These are phyloP conservation scores for Eucalyptus albens DNA, from an alignment of 345 rosid genomes.

Conservation along the genomic window DNA sequence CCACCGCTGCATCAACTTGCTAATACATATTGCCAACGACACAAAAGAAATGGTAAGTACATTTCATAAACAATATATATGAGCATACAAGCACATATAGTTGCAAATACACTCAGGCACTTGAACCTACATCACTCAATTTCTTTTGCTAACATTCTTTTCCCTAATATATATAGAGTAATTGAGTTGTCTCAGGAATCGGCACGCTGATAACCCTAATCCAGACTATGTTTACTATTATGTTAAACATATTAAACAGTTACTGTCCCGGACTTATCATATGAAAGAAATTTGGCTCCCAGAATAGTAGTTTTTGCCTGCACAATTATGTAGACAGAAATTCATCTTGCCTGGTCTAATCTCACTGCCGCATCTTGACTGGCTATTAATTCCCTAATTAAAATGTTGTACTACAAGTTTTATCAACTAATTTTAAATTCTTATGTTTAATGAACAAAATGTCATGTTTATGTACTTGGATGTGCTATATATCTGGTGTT, in stretches of 20 bases:
- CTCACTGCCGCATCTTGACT: neutral
- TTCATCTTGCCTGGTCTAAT: neutral
- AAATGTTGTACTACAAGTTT: neutral
- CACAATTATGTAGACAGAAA: neutral
- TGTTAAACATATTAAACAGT: no score
- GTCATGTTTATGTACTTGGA: neutral
- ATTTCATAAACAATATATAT: neutral
- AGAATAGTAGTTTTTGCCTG: neutral
- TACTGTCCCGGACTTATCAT: no score
- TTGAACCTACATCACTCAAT: no score
- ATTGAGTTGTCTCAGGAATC: no score
- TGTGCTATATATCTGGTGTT: neutral
- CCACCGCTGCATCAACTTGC: no score
- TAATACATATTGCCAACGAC: neutral
- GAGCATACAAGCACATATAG: neutral
- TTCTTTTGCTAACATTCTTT: no score
- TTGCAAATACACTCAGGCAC: neutral
- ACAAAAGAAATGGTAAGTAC: neutral
- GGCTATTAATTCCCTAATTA: neutral
- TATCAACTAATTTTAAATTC: neutral
- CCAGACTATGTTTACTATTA: no score
- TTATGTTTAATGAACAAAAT: neutral
- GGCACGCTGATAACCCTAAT: no score
- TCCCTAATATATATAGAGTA: no score
- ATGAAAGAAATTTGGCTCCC: no score